Evolutionary conservation across 352 stramenopile species (phyloP), one percentile per base, ranked within the genome.

Genomic region (Globisporangium canariense): DNA sequence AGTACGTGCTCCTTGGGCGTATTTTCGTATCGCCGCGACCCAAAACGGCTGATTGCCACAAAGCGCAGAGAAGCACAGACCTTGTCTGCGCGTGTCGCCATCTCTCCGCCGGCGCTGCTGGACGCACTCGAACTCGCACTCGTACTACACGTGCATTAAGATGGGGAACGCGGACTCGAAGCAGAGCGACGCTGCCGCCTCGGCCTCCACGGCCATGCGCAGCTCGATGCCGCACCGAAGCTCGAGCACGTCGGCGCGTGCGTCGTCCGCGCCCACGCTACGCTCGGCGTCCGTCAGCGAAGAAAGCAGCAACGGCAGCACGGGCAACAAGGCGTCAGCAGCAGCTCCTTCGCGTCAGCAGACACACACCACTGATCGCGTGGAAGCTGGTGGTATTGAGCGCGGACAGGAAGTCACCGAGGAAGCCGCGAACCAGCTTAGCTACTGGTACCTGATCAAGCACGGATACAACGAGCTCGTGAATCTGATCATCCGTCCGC

Each of bases 401-500:
- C 74, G 68, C 43, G 86, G 84, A 1, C 86, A 92, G 57, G 64
- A 90, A 43, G 83, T 70, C 1, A 82, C 81, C 5, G 84, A 95
- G 62, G 84, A 95, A n/a, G 60, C 83, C n/a, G 85, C 79, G 2
- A 78, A 76, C 41, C 81, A 95, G 59, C 67, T 94, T 13, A 87
- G 84, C 52, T 95, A 93, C 60, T 94, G 86, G 86, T 92, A 93
- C 62, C 64, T 94, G 56, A 69, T 93, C 66, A 92, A 92, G 38
- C 80, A 94, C 53, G 59, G 86, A 11, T 99, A 99, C 80, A 91
- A 96, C 61, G 91, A 98, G 70, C 75, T 99, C 34, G 96, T 99
- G 43, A 96, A 99, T 71, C 89, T 98, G 36, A 99, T 99, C 69
- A 99, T 99, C 62, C 91, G 97, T 3, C 97, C 97, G 34, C 97